phyloP scores from a whole-genome alignment of 306 rosid species.

The Bauhinia variegata region DNA sequence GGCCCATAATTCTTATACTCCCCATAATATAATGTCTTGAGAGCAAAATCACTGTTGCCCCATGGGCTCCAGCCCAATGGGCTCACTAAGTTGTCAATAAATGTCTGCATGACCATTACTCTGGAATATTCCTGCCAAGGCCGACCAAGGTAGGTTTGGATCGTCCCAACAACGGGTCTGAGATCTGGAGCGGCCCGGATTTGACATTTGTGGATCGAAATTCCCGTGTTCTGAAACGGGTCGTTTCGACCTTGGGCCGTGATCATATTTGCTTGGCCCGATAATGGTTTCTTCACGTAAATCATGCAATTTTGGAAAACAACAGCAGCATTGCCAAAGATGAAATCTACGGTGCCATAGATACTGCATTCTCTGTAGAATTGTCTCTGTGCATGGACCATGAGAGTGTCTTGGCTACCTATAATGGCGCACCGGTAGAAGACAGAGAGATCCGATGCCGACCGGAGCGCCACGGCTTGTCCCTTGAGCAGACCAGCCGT shows the following conservation, averaged over 20 bases:
- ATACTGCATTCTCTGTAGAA: constrained; percentile 71
- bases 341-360: constrained; percentile 82
- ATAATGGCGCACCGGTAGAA: constrained; percentile 69
- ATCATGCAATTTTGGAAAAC: constrained; percentile 76
- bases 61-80: constrained; percentile 85
- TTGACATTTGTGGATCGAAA: constrained; percentile 67
- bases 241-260: constrained; percentile 89
- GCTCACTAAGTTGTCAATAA: constrained; percentile 56
- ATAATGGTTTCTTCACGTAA: constrained; percentile 59
- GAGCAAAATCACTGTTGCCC: constrained; percentile 51
- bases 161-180: constrained; percentile 39
- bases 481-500: constrained; percentile 72
- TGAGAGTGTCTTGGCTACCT: constrained; percentile 92
- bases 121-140: constrained; percentile 82
- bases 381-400: constrained; percentile 90
- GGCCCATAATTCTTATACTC: constrained; percentile 75
- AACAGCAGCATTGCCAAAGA: constrained; percentile 83
- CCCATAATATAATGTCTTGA: constrained; percentile 57
- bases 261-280: constrained; percentile 82
- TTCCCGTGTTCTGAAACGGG: constrained; percentile 78
- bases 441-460: constrained; percentile 80
- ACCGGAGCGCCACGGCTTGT: constrained; percentile 90
- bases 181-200: constrained; percentile 63
- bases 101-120: constrained; percentile 59
- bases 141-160: constrained; percentile 71